Base-by-base conservation (phyloP, 768 basidiomycete genomes). In the Termitomyces sp. region DNA sequence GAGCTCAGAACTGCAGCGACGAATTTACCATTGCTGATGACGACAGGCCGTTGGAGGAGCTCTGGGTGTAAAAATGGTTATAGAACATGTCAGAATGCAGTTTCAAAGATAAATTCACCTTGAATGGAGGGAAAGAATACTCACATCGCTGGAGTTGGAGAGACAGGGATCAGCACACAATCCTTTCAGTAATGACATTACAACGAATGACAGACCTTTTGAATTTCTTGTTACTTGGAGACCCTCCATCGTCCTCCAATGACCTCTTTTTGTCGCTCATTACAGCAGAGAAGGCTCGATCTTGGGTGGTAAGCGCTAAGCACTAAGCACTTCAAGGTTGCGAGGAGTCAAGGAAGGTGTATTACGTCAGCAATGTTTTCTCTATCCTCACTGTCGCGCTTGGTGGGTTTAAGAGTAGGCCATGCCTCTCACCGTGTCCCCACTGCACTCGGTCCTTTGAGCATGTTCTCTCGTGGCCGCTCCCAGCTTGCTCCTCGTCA, bases 401-500 rank as follows among this genome's bases (percentile, higher is more conserved):
- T 67, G 42, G 54, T 68, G 54, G 53, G 66, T 53, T 54, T 45
- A 60, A 64, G 57, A 51, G 45, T 30, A 34, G 52, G 60, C 40
- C 56, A 47, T n/a, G 59, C 61, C 38, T 59, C 58, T 40, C 68
- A 67, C 35, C 47, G 48, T 15, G 58, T 62, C 22, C 54, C 65
- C 2, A 67, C 68, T 19, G 63, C 66, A 8, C 65, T 71, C 53
- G 62, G 68, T 24, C 68, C 72, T 9, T 55, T 73, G 47, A 69
- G 64, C 28, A 43, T 78, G 26, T 76, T 79, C 59, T 67, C 73
- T 40, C 72, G 80, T 48, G 71, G 65, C n/a, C 79, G 83, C 34
- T 69, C 76, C 35, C 82, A 87, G 60, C 83, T 98, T 26, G 93
- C 93, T 2, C 96, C 96, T 4, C 81, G 85, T 41, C 77, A 85